Evolutionary conservation across 208 protist species (phyloP).

Genomic region (Leptomonas seymouri): DNA sequence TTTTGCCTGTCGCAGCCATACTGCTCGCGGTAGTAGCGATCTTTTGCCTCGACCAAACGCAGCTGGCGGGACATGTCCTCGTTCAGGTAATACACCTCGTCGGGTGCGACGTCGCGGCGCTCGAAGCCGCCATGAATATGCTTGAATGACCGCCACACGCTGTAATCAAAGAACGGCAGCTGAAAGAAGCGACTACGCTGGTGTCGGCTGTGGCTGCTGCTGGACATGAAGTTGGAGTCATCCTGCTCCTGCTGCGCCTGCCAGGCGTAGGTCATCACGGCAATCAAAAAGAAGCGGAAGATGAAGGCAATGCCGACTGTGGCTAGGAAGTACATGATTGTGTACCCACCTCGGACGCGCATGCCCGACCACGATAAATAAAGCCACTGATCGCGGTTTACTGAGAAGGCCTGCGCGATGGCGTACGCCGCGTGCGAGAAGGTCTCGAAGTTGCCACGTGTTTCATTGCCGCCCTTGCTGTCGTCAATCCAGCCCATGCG

Average conservation of each 20-base stretch:
- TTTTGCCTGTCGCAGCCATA: slow-evolving; percentile 27
- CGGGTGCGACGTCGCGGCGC: slow-evolving; percentile 84
- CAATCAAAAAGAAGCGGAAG: slow-evolving; percentile 89
- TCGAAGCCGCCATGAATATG: slow-evolving; percentile 91
- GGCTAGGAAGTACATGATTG: slow-evolving; percentile 87
- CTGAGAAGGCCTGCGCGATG: slow-evolving; percentile 87
- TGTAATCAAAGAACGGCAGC: slow-evolving; percentile 91
- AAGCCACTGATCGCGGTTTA: slow-evolving; percentile 87
- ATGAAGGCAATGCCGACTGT: slow-evolving; percentile 78
- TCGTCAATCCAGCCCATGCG: slow-evolving; percentile 62
- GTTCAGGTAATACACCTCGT: slow-evolving; percentile 90
- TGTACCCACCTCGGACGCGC: slow-evolving; percentile 79
- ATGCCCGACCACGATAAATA: slow-evolving; percentile 86
- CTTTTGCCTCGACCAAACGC: slow-evolving; percentile 76
- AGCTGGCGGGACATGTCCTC: slow-evolving; percentile 87
- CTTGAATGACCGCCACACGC: slow-evolving; percentile 92
- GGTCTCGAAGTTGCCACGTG: slow-evolving; percentile 73
- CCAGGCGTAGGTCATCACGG: slow-evolving; percentile 85
- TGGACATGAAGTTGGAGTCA: slow-evolving; percentile 50
- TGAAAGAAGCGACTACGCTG: slow-evolving; percentile 30
- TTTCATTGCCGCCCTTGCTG: slow-evolving; percentile 39
- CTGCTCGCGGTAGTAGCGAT: slow-evolving; percentile 57
- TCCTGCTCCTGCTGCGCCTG: slow-evolving; percentile 79
- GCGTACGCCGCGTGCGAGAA: slow-evolving; percentile 85
- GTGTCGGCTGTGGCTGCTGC: slow-evolving; percentile 31